These are phyloP conservation scores for Hexamita inflata DNA, from an alignment of 208 protist genomes.

Conservation along the genomic window DNA sequence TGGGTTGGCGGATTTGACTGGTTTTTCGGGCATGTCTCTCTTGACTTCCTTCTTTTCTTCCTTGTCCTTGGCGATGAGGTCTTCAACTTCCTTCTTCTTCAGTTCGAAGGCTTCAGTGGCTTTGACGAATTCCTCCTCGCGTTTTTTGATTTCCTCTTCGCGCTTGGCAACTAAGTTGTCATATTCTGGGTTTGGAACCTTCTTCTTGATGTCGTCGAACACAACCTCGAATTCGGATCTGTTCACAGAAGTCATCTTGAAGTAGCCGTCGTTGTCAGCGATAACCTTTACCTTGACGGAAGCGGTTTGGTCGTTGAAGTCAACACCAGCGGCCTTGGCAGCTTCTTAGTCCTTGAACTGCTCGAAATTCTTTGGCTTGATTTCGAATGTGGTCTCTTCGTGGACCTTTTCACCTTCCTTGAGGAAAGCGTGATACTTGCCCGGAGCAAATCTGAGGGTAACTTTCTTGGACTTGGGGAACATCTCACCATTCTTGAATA, in stretches of 20 bases:
- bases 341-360: neutral
- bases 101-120: too few relatives aligned
- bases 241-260: neutral
- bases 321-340: neutral
- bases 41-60: too few relatives aligned
- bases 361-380: neutral
- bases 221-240: neutral
- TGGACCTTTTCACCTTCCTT: neutral
- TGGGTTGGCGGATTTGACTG: neutral
- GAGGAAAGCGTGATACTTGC: neutral
- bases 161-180: too few relatives aligned
- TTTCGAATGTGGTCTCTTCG: neutral
- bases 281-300: neutral
- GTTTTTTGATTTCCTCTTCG: too few relatives aligned
- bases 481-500: neutral
- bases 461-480: constrained; percentile 8
- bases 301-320: neutral
- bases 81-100: too few relatives aligned
- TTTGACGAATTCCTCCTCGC: too few relatives aligned
- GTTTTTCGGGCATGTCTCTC: too few relatives aligned
- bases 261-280: neutral
- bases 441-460: neutral
- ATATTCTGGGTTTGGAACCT: neutral
- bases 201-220: neutral
- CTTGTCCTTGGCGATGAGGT: too few relatives aligned